Base-by-base conservation (phyloP, 169 alveolate genomes). In the Plasmodium yoelii region DNA sequence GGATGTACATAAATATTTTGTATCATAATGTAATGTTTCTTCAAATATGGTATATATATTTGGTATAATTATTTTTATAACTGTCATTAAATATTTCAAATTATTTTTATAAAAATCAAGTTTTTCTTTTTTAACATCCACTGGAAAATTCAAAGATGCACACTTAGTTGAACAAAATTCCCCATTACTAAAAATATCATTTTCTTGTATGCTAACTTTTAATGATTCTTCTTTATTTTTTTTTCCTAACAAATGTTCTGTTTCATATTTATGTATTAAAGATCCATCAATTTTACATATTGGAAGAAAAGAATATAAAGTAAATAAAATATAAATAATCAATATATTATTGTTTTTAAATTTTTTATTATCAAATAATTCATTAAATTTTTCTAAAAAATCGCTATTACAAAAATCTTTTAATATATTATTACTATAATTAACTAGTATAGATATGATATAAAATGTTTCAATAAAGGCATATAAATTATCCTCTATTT, bases 381-480 rank as follows among this genome's bases (percentile, higher is more conserved):
- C 87, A 51, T 72, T 68, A 19, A 86, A 86, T 53, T 70, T 86
- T 8, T 1, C 49, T 63, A 86, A 59, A 63, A 86, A 86, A 12
- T 70, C 87, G 9, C 77, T 57, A 8, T 86, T 70, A 22, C 91
- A 86, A 51, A 86, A 86, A 44, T 86, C 39, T 46, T 86, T 87
- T 13, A 86, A 18, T 57, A 65, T 71, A n/a, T 70, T 86, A 70
- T 57, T 72, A 55, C 91, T 86, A 64, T 86, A 70, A 60, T 86
- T 65, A 5, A 86, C 74, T 53, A 86, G 49, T 7, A 70, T 65
- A 49, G 91, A 86, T 47, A 86, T 65, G 6, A 86, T 86, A 63
- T 86, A 86, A 86, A 86, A 86, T 1, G 91, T 86, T 39, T 86
- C 91, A 59, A 86, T 86, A 70, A 86, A 86, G 8, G 91, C 91